These are phyloP conservation scores for Trapa bicornis DNA, from an alignment of 345 rosid genomes.

Conservation along the genomic window DNA sequence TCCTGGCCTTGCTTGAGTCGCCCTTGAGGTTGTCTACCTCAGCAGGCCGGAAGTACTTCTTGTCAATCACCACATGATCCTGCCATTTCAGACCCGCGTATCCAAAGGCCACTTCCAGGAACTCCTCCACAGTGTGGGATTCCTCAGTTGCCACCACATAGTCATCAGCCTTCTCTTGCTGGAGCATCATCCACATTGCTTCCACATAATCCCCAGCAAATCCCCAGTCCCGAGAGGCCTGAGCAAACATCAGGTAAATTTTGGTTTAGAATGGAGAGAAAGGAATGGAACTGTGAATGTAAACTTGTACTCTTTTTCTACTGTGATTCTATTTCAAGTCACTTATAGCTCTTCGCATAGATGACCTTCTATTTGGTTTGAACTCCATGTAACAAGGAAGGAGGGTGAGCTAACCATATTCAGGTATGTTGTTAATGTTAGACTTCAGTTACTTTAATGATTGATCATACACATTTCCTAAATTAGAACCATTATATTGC, in stretches of 20 bases:
- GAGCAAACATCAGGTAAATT: neutral
- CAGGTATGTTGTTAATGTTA: too few relatives aligned
- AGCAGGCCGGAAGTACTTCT: constrained; percentile 47
- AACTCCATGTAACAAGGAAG: too few relatives aligned
- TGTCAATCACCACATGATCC: constrained; percentile 51
- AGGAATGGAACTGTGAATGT: neutral
- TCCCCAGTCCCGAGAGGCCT: constrained; percentile 93
- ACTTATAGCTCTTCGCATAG: too few relatives aligned
- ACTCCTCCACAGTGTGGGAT: constrained; percentile 82
- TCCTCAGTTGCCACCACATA: constrained; percentile 96
- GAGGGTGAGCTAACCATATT: too few relatives aligned
- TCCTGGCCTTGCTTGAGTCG: constrained; percentile 44
- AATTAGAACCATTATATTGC: neutral
- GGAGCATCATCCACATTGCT: constrained; percentile 99
- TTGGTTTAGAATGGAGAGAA: neutral
- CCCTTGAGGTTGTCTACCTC: constrained; percentile 58
- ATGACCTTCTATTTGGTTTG: too few relatives aligned
- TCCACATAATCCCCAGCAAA: constrained; percentile 93
- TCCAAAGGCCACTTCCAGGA: constrained; percentile 71
- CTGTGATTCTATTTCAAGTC: too few relatives aligned
- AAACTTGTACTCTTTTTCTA: too few relatives aligned
- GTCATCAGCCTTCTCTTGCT: constrained; percentile 85
- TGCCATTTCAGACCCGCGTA: constrained; percentile 44
- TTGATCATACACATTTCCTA: too few relatives aligned
- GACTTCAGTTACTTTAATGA: too few relatives aligned